Evolutionary conservation across 2,329 filamentous ascomycete species (phyloP).

Genomic region (Apiospora sp.): DNA sequence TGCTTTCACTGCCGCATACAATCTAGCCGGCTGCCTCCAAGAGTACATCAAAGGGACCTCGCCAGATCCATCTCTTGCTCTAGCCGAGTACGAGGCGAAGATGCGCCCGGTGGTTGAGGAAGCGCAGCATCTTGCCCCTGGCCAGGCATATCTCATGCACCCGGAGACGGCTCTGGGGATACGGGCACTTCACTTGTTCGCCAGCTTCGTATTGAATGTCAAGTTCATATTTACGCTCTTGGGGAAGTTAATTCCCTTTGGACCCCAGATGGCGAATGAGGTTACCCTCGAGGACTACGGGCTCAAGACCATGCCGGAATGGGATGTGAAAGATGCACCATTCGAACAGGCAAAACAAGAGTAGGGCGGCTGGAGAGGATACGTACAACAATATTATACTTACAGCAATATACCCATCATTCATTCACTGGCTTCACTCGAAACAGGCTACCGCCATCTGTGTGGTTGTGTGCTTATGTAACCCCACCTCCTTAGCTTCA

Average conservation of each 20-base stretch:
- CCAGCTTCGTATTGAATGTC: background rate
- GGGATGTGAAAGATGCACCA: background rate
- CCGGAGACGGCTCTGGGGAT: slow-evolving; percentile 40
- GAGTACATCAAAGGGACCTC: slow-evolving; percentile 32
- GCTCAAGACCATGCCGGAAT: background rate
- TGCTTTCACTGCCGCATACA: slow-evolving; percentile 56
- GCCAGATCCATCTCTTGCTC: slow-evolving; percentile 37
- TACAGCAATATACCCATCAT: background rate
- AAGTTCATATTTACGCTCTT: background rate
- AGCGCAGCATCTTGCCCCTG: slow-evolving; percentile 45
- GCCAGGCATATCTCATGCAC: slow-evolving; percentile 38
- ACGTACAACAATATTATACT: background rate
- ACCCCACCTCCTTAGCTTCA: background rate
- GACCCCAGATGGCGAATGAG: background rate
- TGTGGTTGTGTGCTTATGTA: background rate
- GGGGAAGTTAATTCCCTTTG: background rate
- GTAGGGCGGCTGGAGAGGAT: background rate
- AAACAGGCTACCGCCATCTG: background rate
- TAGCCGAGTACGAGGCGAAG: slow-evolving; percentile 49
- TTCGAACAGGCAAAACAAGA: background rate
- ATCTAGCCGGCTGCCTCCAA: slow-evolving; percentile 57
- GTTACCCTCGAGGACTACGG: background rate
- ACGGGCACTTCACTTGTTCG: slow-evolving; percentile 33
- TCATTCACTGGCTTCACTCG: background rate
- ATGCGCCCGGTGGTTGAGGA: slow-evolving; percentile 50